Base-by-base conservation (phyloP, 768 basidiomycete genomes). In the Termitomyces sp. region DNA sequence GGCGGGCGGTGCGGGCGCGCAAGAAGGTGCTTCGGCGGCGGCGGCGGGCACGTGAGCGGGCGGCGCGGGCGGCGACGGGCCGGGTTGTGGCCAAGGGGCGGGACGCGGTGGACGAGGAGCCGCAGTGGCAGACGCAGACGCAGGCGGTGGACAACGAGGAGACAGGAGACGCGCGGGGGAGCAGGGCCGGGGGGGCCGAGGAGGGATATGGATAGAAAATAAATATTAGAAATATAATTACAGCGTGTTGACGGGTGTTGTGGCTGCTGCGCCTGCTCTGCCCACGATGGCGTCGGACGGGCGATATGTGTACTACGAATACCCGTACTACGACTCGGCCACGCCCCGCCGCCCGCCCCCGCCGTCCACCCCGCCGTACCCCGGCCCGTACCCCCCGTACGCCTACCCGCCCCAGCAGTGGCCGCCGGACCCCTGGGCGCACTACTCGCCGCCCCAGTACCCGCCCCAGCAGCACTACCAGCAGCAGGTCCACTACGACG, bases 11-110 rank as follows among this genome's bases (percentile, higher is more conserved):
- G 58, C 74, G 84, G 70, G 85, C 79, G 62, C 74, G 93, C 60
- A 92, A 91, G 76, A 88, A 87, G 79, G 87, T 94, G 48, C 74
- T 94, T 62, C 78, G 76, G 65, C 73, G 89, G 53, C 73, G 90
- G 53, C 74, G 86, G 63, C 76, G 87, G 61, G 90, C 90, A 32
- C 80, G 84, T 69, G 90, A 90, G 72, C 73, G 88, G 18, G 85
- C 86, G 14, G 85, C 86, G 22, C 69, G 68, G 52, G 76, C 69
- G 52, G 77, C 70, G 46, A 71, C 74, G 65, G 76, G 71, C 51
- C 70, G 60, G 44, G 66, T 61, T 65, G 72, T 33, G 60, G 43
- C 41, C 67, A 55, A 52, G 32, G 65, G 63, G 61, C 70, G 63
- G 63, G 71, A 58, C 13, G 47, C n/a, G n/a, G n/a, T 46, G 41